Percentiles rank a stretch among this genome's conserved stretches.
phyloP scores from a whole-genome alignment of 148 eudicot species.

The Chenopodium suecicum region DNA sequence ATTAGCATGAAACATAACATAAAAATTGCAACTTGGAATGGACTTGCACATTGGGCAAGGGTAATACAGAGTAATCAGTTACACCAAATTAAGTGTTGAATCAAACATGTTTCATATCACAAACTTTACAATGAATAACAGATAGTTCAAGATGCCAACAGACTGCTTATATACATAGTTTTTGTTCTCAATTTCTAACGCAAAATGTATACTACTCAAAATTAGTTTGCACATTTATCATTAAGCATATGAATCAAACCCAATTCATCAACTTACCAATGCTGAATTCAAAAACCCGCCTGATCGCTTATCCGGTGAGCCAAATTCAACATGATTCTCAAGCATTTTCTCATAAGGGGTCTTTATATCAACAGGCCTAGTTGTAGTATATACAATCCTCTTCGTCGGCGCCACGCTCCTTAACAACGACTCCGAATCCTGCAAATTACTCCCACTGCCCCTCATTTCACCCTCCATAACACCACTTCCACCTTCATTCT shows the following conservation, averaged over 20 bases:
- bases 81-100: not conserved
- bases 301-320: constrained; percentile 86
- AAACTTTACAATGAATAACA: not conserved
- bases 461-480: constrained; percentile 36
- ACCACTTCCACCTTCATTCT: constrained; percentile 40
- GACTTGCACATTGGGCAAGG: not conserved
- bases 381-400: constrained; percentile 69
- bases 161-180: not conserved
- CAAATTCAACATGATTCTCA: constrained; percentile 82
- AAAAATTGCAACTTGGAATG: not conserved
- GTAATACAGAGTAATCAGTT: not conserved
- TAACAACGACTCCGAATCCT: constrained; percentile 63
- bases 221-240: not conserved
- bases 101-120: not conserved
- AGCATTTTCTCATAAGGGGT: constrained; percentile 92
- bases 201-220: not conserved
- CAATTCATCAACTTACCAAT: constrained; percentile 49
- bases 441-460: constrained; percentile 41
- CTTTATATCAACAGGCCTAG: constrained; percentile 76
- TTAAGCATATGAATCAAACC: constrained; percentile 11
- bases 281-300: constrained; percentile 82
- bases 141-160: not conserved
- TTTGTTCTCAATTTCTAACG: not conserved
- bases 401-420: constrained; percentile 56
- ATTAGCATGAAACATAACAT: not conserved